Evolutionary conservation across 768 basidiomycete genomes (phyloP).

Genomic region (Botryobasidium botryosum): DNA sequence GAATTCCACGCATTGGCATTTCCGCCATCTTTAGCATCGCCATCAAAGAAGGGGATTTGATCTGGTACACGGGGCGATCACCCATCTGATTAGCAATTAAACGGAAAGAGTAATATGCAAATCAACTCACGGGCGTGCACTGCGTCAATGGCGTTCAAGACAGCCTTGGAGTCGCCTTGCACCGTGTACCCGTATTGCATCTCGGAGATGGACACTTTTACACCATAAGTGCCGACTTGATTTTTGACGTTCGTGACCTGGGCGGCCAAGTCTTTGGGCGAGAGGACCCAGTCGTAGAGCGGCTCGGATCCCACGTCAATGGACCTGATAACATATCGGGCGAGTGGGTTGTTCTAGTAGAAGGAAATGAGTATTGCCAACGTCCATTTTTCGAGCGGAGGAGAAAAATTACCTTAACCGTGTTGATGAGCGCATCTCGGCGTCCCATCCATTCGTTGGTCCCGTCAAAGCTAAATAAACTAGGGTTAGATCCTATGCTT

Average conservation of each 20-base stretch:
- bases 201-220: slow-evolving; percentile 13
- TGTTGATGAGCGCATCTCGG: slow-evolving; percentile 1
- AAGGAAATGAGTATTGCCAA: too few relatives aligned
- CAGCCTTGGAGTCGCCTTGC: slow-evolving; percentile 5
- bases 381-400: too few relatives aligned
- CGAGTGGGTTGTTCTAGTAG: slow-evolving; percentile 5
- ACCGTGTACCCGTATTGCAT: slow-evolving; percentile 12
- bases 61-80: too few relatives aligned
- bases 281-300: slow-evolving; percentile 6
- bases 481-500: too few relatives aligned
- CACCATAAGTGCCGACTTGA: slow-evolving; percentile 6
- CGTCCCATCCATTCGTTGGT: slow-evolving; percentile 2
- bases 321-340: slow-evolving; percentile 9
- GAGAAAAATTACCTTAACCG: slow-evolving; percentile 6
- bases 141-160: slow-evolving; percentile 12
- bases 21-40: slow-evolving; percentile 6
- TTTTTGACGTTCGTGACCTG: slow-evolving; percentile 10
- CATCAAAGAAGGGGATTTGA: slow-evolving; percentile 10
- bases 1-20: slow-evolving; percentile 1
- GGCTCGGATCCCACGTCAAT: slow-evolving; percentile 9
- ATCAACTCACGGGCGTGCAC: slow-evolving; percentile 10
- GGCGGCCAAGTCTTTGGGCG: slow-evolving; percentile 4
- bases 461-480: slow-evolving; percentile 2
- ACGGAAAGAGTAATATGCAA: too few relatives aligned
- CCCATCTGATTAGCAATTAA: too few relatives aligned